Evolutionary conservation across 1,139 yeast genomes (phyloP).

Genomic region (Debaryomycetaceae sp.): DNA sequence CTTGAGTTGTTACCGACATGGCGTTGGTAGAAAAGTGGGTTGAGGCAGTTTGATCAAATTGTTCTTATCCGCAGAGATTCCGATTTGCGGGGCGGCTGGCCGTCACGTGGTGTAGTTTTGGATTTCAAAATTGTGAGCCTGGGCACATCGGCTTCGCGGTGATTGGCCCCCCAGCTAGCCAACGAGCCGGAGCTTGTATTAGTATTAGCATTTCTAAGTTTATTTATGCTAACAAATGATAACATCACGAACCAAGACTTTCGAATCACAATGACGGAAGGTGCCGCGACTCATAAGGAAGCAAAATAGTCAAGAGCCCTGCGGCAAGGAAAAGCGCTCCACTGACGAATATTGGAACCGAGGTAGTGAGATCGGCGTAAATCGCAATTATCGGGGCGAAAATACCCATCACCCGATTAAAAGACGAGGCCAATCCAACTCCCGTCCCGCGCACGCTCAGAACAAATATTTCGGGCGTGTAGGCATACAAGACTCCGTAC

Average conservation of each 20-base stretch:
- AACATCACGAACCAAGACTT: too few relatives aligned
- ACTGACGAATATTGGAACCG: conserved; percentile 34
- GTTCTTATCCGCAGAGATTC: too few relatives aligned
- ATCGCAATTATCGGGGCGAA: conserved; percentile 37
- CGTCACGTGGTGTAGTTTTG: too few relatives aligned
- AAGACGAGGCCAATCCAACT: conserved; percentile 32
- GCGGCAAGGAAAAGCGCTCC: conserved; percentile 30
- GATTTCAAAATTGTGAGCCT: too few relatives aligned
- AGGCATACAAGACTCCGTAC: conserved; percentile 36
- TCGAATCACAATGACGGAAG: conserved; percentile 2
- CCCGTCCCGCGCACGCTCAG: conserved; percentile 33
- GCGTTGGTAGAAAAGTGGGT: too few relatives aligned
- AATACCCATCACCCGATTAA: conserved; percentile 30
- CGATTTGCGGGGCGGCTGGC: too few relatives aligned
- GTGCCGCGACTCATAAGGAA: conserved; percentile 31
- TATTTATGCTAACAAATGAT: too few relatives aligned
- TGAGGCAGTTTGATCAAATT: too few relatives aligned
- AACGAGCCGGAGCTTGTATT: too few relatives aligned
- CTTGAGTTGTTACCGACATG: conserved; percentile 44
- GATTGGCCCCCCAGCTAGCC: too few relatives aligned
- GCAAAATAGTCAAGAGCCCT: conserved; percentile 23
- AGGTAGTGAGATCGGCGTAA: conserved; percentile 29
- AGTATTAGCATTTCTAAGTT: too few relatives aligned
- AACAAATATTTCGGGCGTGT: conserved; percentile 35
- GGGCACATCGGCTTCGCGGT: too few relatives aligned